These are phyloP conservation scores for Lasiosphaeriaceae sp. DNA, from an alignment of 495 filamentous ascomycete species.

Conservation along the genomic window DNA sequence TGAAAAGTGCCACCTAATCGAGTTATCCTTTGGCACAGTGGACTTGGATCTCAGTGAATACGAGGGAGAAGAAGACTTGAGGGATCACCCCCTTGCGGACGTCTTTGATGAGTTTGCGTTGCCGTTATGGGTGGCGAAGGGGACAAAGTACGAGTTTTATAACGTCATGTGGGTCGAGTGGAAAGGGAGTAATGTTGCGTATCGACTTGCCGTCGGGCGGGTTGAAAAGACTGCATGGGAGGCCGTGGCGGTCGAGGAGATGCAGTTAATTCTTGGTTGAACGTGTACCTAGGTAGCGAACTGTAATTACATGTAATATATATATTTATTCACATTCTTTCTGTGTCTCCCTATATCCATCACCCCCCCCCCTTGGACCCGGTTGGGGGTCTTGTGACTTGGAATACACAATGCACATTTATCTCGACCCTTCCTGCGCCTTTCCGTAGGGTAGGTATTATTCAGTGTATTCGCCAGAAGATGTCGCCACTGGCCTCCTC, in stretches of 20 bases:
- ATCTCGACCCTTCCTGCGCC: no score
- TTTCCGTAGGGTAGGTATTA: no score
- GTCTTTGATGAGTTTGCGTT: constrained; percentile 19
- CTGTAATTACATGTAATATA: no score
- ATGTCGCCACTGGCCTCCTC: no score
- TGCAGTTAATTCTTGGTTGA: constrained; percentile 14
- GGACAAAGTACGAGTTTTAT: constrained; percentile 18
- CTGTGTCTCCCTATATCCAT: no score
- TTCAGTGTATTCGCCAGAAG: no score
- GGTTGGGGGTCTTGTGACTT: no score
- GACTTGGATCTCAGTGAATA: no score
- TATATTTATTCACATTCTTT: no score
- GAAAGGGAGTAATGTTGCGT: constrained; percentile 14
- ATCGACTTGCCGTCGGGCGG: constrained; percentile 20
- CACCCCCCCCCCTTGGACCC: no score
- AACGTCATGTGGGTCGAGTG: constrained; percentile 23
- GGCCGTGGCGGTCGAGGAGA: neutral
- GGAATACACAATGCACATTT: no score
- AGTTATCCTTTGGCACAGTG: constrained; percentile 13
- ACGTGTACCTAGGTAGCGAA: no score
- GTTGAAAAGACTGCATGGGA: constrained; percentile 19
- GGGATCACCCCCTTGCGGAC: constrained; percentile 10
- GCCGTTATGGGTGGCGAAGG: constrained; percentile 3
- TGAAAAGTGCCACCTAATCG: constrained; percentile 7
- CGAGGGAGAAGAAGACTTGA: neutral